These are phyloP conservation scores for Galerina sulciceps DNA, from an alignment of 768 basidiomycete species.

Conservation along the genomic window DNA sequence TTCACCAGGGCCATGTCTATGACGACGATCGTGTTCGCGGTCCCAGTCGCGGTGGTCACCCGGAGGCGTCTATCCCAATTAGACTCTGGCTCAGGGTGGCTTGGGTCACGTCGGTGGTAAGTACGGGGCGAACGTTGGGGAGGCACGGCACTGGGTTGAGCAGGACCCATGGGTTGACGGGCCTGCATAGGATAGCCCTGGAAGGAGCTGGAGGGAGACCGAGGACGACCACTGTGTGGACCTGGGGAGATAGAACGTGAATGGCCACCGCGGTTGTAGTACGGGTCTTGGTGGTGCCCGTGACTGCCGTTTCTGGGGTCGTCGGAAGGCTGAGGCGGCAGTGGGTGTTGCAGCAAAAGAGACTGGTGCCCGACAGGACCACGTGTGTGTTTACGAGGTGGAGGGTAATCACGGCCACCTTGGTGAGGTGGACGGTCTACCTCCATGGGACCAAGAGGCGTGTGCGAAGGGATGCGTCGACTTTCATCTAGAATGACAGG, in stretches of 20 bases:
- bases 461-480: slow-evolving; percentile 68
- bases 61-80: slow-evolving; percentile 63
- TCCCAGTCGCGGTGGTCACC: slow-evolving; percentile 61
- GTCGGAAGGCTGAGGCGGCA: slow-evolving; percentile 61
- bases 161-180: slow-evolving; percentile 56
- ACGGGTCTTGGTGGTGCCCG: slow-evolving; percentile 57
- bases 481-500: slow-evolving; percentile 80
- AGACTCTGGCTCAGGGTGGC: slow-evolving; percentile 55
- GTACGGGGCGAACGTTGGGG: slow-evolving; percentile 66
- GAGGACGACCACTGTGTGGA: slow-evolving; percentile 56
- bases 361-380: slow-evolving; percentile 61
- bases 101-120: slow-evolving; percentile 55
- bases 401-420: slow-evolving; percentile 54
- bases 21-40: slow-evolving; percentile 44
- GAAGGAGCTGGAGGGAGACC: slow-evolving; percentile 55
- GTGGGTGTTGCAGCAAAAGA: slow-evolving; percentile 68
- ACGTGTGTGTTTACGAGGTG: slow-evolving; percentile 50
- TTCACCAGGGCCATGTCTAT: slow-evolving; percentile 41
- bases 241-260: slow-evolving; percentile 68
- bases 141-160: slow-evolving; percentile 44
- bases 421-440: slow-evolving; percentile 63
- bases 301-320: slow-evolving; percentile 51
- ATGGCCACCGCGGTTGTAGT: slow-evolving; percentile 52
- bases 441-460: slow-evolving; percentile 81
- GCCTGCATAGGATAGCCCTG: slow-evolving; percentile 48